Percentiles rank a stretch among this genome's conserved stretches.
Evolutionary conservation across 495 filamentous ascomycete species (phyloP).

Genomic region (Neurospora cerealis): DNA sequence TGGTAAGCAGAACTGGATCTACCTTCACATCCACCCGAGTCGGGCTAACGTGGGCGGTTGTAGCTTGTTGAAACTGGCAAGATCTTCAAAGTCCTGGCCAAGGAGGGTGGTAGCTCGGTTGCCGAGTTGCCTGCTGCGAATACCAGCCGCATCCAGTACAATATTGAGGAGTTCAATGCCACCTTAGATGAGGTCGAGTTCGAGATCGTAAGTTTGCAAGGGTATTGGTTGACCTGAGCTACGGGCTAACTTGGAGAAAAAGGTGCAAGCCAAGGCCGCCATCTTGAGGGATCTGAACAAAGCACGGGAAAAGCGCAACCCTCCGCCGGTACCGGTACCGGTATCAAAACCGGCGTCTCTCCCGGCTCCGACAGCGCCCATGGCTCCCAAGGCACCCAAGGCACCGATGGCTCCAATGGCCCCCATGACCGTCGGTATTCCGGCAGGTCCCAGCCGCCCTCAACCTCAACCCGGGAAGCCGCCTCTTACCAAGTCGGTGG

Average conservation of each 20-base stretch:
- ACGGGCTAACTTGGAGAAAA: not conserved
- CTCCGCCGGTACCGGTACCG: not conserved
- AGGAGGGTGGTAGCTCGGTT: conserved; percentile 26
- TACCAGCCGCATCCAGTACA: conserved; percentile 26
- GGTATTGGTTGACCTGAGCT: not conserved
- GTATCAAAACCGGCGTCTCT: conserved; percentile 3
- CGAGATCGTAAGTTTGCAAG: conserved; percentile 36
- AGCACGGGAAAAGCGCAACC: conserved; percentile 18
- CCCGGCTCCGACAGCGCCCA: conserved; percentile 28
- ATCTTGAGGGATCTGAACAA: conserved; percentile 32
- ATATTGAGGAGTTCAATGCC: conserved; percentile 34
- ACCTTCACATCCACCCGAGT: not conserved
- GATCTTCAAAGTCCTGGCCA: conserved; percentile 29
- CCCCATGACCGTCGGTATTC: not conserved
- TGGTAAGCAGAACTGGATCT: conserved; percentile 24
- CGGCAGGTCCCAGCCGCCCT: conserved; percentile 5
- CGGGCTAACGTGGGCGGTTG: not conserved
- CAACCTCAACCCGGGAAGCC: conserved; percentile 10
- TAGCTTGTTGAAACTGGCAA: conserved; percentile 44
- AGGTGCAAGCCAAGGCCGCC: conserved; percentile 35
- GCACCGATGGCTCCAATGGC: not conserved
- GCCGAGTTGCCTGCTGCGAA: conserved; percentile 19
- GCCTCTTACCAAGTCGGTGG: conserved; percentile 27
- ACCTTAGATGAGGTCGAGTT: conserved; percentile 41
- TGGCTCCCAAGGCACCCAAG: conserved; percentile 7